Base-by-base conservation (phyloP, 225 moss, liverwort and hornwort genomes). In the Takakia lepidozioides region DNA sequence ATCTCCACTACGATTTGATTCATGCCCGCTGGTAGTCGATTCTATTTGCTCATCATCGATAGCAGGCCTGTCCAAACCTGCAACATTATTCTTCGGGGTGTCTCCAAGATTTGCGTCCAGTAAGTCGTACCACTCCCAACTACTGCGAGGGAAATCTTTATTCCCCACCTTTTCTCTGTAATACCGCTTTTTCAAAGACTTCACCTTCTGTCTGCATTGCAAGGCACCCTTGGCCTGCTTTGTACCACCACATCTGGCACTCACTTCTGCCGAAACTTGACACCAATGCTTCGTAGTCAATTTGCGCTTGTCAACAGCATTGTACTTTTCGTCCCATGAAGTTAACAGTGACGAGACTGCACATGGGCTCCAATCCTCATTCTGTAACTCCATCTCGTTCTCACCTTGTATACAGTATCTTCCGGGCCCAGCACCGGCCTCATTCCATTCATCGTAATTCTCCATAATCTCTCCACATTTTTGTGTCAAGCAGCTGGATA, bases 161-260 rank as follows among this genome's bases (percentile, higher is more conserved):
- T 70, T 75, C 29, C 66, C 75, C 70, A 75, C 62, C 23, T 62
- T 66, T 2, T 75, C 70, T 55, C 70, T 36, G 43, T 66, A 70
- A 13, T 62, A 70, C 22, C 55, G 58, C 30, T 55, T 25, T 47
- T 59, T 55, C 66, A 75, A 66, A 25, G 52, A 29, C 42, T 59
- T 70, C 0, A 75, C 5, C 32, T 66, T 75, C 2, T 16, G n/a
- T 52, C 66, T 66, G 27, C 70, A 75, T 43, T 75, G 62, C 3
- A 66, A 46, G 10, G 19, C 4, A 6, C 70, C 58, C 54, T 70
- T 75, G 25, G 59, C 30, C 22, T 62, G 70, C 0, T 62, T 75
- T 27, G 51, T 55, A 7, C 22, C 43, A 29, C 15, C 27, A 11
- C 47, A 58, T 0, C 24, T 47, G 0, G 0, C 0, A 55, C 19